These are phyloP conservation scores for Plasmodium reichenowi DNA, from an alignment of 169 alveolate species.

Conservation along the genomic window DNA sequence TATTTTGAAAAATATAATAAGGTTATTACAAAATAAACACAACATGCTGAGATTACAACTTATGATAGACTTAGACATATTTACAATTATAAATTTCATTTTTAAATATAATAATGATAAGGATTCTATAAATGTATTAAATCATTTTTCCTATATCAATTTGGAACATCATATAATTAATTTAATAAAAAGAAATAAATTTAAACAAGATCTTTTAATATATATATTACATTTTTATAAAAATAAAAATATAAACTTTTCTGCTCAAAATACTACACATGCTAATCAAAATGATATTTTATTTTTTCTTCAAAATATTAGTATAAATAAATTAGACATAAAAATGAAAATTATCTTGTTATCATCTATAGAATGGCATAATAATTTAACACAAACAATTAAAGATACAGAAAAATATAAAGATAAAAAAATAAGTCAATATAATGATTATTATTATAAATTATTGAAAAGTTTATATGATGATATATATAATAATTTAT, in stretches of 20 bases:
- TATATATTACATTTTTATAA: slow-evolving; percentile 62
- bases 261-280: neutral
- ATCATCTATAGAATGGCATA: slow-evolving; percentile 40
- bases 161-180: slow-evolving; percentile 24
- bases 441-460: slow-evolving; percentile 42
- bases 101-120: slow-evolving; percentile 36
- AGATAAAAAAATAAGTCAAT: neutral
- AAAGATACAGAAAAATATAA: neutral
- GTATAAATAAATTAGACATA: slow-evolving; percentile 13
- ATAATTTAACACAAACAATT: too few species aligned
- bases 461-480: slow-evolving; percentile 30
- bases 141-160: neutral
- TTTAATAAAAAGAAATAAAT: slow-evolving; percentile 51
- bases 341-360: slow-evolving; percentile 75
- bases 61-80: slow-evolving; percentile 71
- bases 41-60: slow-evolving; percentile 5
- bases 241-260: neutral
- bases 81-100: slow-evolving; percentile 58
- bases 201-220: slow-evolving; percentile 24
- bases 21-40: slow-evolving; percentile 16
- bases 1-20: slow-evolving; percentile 7
- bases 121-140: neutral
- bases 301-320: slow-evolving; percentile 25
- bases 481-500: slow-evolving; percentile 28
- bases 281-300: neutral